Percentiles rank a stretch among this genome's conserved stretches.
These are phyloP conservation scores for Paramecium caudatum DNA, from an alignment of 73 alveolate species.

Conservation along the genomic window DNA sequence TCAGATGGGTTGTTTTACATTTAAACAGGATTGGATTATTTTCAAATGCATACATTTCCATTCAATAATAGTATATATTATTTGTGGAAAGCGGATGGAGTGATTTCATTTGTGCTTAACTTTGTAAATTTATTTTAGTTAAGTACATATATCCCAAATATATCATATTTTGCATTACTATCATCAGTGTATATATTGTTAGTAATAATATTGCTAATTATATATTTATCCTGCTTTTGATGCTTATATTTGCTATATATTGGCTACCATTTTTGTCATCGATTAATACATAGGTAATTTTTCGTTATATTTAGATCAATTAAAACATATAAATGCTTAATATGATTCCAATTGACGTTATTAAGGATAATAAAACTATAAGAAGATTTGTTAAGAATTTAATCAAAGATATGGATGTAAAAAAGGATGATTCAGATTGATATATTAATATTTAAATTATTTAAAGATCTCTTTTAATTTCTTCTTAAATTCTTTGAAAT, in stretches of 20 bases:
- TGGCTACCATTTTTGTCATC: constrained; percentile 35
- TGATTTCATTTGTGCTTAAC: constrained; percentile 67
- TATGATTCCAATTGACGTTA: constrained; percentile 37
- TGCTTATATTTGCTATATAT: background rate
- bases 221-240: constrained; percentile 11
- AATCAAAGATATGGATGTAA: background rate
- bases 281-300: constrained; percentile 22
- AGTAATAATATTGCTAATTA: constrained; percentile 75
- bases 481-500: too few relatives aligned
- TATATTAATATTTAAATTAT: too few relatives aligned
- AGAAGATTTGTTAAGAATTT: background rate
- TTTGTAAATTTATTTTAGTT: constrained; percentile 76
- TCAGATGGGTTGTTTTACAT: background rate
- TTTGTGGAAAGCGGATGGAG: constrained; percentile 80
- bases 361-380: constrained; percentile 41
- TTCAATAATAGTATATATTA: constrained; percentile 63
- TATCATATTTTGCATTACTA: constrained; percentile 74
- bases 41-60: constrained; percentile 72
- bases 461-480: too few relatives aligned
- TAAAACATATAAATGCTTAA: constrained; percentile 11
- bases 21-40: constrained; percentile 55
- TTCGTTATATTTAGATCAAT: background rate
- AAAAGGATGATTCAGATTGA: too few relatives aligned
- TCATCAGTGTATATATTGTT: constrained; percentile 80
- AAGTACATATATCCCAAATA: constrained; percentile 72